phyloP scores from a whole-genome alignment of 495 filamentous ascomycete species.

The Cladorrhinum samala region DNA sequence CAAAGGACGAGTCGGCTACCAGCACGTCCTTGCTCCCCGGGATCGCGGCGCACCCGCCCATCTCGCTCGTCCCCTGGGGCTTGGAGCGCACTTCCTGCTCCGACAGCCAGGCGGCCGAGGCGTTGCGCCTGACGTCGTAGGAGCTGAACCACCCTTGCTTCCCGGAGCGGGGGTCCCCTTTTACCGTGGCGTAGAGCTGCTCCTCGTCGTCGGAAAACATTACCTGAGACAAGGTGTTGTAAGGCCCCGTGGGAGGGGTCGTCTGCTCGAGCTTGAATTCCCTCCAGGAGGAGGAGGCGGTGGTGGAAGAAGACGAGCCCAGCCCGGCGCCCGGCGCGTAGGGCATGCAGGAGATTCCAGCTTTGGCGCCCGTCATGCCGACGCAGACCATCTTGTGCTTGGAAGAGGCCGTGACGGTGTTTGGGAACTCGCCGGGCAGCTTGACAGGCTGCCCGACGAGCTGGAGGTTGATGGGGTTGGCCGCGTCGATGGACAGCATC shows the following conservation, averaged over 20 bases:
- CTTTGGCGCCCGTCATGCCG: slow-evolving; percentile 43
- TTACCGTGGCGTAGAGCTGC: slow-evolving; percentile 49
- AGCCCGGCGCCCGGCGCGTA: slow-evolving; percentile 35
- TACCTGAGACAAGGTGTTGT: slow-evolving; percentile 48
- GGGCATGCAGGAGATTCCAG: slow-evolving; percentile 48
- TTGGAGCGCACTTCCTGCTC: slow-evolving; percentile 26
- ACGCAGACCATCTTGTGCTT: slow-evolving; percentile 49
- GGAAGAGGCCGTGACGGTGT: slow-evolving; percentile 46
- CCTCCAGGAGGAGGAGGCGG: slow-evolving; percentile 37
- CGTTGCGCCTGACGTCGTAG: slow-evolving; percentile 25
- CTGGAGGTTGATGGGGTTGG: slow-evolving; percentile 36
- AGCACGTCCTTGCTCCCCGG: slow-evolving; percentile 38
- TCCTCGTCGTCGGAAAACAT: slow-evolving; percentile 50
- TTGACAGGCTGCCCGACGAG: slow-evolving; percentile 21
- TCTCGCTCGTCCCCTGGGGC: slow-evolving; percentile 45
- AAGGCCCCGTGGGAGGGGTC: slow-evolving; percentile 49
- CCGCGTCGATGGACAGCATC: slow-evolving; percentile 45
- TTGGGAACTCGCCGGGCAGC: slow-evolving; percentile 51
- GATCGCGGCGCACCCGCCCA: slow-evolving; percentile 48
- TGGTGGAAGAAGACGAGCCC: too few species aligned
- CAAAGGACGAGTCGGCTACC: slow-evolving; percentile 51
- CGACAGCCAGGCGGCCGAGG: slow-evolving; percentile 10
- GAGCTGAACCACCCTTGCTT: slow-evolving; percentile 52
- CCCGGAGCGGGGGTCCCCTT: slow-evolving; percentile 41
- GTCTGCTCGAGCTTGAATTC: slow-evolving; percentile 42